A percentile compares a stretch with the other conserved stretches of the same genome.
phyloP scores from a whole-genome alignment of 192 early-diverging fungal genomes.

The Coemansia sp. region DNA sequence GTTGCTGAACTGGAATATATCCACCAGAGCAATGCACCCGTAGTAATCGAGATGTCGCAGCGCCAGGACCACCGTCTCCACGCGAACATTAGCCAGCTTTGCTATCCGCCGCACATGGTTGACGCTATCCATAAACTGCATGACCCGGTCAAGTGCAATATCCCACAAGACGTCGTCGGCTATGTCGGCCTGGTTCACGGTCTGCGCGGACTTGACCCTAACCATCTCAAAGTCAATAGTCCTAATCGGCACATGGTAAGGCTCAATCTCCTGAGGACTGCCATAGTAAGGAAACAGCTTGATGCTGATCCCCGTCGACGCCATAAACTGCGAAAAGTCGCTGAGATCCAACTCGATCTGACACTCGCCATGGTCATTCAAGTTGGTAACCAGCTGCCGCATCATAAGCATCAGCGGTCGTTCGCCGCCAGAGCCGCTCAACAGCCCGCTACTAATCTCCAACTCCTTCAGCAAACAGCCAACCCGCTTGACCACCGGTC shows the following conservation, averaged over 20 bases:
- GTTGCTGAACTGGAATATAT: constrained; percentile 96
- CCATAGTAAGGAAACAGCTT: constrained; percentile 51
- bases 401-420: constrained; percentile 36
- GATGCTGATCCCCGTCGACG: constrained; percentile 38
- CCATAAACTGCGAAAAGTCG: constrained; percentile 37
- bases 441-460: constrained; percentile 59
- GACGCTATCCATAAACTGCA: constrained; percentile 80
- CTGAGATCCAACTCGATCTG: constrained; percentile 48
- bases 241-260: constrained; percentile 43
- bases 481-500: constrained; percentile 85
- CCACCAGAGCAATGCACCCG: constrained; percentile 85
- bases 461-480: constrained; percentile 76
- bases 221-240: constrained; percentile 42
- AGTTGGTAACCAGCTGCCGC: constrained; percentile 44
- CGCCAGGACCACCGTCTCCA: constrained; percentile 70
- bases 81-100: constrained; percentile 72
- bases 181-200: constrained; percentile 62
- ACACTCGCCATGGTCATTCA: constrained; percentile 48
- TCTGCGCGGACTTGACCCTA: constrained; percentile 26
- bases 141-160: constrained; percentile 78
- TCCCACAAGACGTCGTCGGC: constrained; percentile 86
- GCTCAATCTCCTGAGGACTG: constrained; percentile 18
- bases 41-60: constrained; percentile 92
- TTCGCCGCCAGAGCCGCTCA: constrained; percentile 35
- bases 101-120: constrained; percentile 81